phyloP scores from a whole-genome alignment of 1,284 basidiomycete genomes.

The Cryptococcus maquisensis region DNA sequence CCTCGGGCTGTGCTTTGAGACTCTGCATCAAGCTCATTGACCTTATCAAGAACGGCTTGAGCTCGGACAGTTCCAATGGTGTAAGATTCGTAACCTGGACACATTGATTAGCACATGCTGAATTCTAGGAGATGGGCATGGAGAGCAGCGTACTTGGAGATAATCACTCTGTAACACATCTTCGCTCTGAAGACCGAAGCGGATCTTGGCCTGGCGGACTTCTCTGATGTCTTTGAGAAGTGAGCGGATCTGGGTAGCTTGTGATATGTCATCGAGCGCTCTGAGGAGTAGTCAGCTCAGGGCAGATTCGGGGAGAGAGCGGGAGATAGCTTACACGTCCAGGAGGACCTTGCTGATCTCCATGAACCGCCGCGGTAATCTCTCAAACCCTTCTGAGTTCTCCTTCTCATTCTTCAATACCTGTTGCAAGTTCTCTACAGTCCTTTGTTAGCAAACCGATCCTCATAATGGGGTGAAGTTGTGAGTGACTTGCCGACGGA shows the following conservation, averaged over 20 bases:
- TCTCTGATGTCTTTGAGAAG: slow-evolving; percentile 91
- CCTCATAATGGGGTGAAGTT: background rate
- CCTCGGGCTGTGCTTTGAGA: slow-evolving; percentile 22
- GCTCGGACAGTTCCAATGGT: slow-evolving; percentile 87
- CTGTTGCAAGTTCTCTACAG: slow-evolving; percentile 69
- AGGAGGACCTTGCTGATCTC: slow-evolving; percentile 84
- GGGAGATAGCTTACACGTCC: slow-evolving; percentile 63
- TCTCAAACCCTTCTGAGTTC: slow-evolving; percentile 64
- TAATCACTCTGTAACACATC: slow-evolving; percentile 50
- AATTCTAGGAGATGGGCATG: background rate
- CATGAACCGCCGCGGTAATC: slow-evolving; percentile 77
- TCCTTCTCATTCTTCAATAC: slow-evolving; percentile 64
- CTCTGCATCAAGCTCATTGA: slow-evolving; percentile 65
- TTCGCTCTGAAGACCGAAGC: slow-evolving; percentile 77
- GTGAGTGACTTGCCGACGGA: slow-evolving; percentile 62
- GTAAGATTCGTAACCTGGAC: slow-evolving; percentile 82
- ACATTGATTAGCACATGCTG: background rate
- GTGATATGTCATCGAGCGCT: slow-evolving; percentile 89
- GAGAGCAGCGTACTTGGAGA: slow-evolving; percentile 60
- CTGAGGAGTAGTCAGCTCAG: background rate
- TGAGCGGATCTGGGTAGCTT: slow-evolving; percentile 73
- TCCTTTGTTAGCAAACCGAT: background rate
- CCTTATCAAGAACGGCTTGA: slow-evolving; percentile 80
- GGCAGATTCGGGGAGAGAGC: background rate
- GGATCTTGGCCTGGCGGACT: slow-evolving; percentile 86